Evolutionary conservation across 495 filamentous ascomycete genomes (phyloP), one percentile per base, ranked within the genome.

Genomic region (Talaromyces adpressus): DNA sequence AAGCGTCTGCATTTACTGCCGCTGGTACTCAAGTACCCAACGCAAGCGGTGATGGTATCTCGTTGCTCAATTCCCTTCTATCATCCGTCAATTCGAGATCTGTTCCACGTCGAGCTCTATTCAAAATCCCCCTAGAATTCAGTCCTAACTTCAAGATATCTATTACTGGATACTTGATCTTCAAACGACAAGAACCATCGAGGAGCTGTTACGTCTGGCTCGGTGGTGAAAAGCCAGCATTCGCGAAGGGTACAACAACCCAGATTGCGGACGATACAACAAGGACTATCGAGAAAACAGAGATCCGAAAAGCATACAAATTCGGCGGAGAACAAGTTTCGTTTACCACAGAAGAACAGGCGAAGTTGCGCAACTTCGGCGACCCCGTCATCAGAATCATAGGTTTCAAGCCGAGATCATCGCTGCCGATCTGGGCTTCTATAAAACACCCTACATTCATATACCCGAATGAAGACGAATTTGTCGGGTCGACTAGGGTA

Each of bases 231-330:
- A 87, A 85, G 61, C 81, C 89, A 3, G 89, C 96, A 69, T 87
- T 98, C 52, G 92, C 85, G 11, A 80, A 86, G 23, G 88, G 88
- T 2, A 80, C 85, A 58, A 92, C 91, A 0, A 85, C 85, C 1
- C 84, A 87, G 58, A 78, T 91, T 47, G 87, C 90, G 18, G 90
- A 90, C 23, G 89, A 93, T 64, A 90, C 87, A 1, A 84, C 86
- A 4, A 81, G 87, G 36, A 81, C 83, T 0, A 85, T 97, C 2
- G 91, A 96, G 62, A 93, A 93, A 67, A 72, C 73, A 8, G 91
- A 97, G 64, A 84, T 97, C 39, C 86, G 88, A 61, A 97, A 96
- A 69, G 95, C 93, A 0, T 99, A 93, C 78, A 96, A 93, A 68
- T 98, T 97, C 66, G 95, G 93, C 32, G 92, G 91, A 20, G 91